Percentiles rank a stretch among this genome's conserved stretches.
Conservation (phyloP, 2,329 filamentous ascomycete species). For the Diplodia corticola region DNA sequence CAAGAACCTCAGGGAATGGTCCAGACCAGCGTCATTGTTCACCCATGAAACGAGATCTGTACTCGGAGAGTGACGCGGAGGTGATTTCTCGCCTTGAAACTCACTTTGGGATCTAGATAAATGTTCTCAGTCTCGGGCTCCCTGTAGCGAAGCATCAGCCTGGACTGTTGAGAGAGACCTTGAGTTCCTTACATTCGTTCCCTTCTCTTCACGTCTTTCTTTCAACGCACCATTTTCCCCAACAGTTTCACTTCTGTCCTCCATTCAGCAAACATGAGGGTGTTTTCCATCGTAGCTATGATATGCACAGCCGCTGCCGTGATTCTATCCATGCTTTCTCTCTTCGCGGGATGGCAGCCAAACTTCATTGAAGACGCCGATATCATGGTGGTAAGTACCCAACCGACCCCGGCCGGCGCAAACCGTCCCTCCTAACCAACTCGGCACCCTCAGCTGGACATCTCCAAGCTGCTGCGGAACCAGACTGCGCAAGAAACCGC, state of each 20-base stretch:
- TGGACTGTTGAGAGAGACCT: neutral
- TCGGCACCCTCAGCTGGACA: constrained; percentile 47
- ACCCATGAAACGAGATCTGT: neutral
- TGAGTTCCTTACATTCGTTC: neutral
- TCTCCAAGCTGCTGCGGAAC: constrained; percentile 49
- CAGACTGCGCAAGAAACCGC: constrained; percentile 27
- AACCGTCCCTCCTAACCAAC: neutral
- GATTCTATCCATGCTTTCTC: constrained; percentile 60
- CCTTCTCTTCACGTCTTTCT: neutral
- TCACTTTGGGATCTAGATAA: neutral
- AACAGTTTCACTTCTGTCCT: neutral
- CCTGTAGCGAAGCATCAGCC: neutral
- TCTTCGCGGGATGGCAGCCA: constrained; percentile 61
- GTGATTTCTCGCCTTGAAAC: neutral
- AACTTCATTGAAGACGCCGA: constrained; percentile 58
- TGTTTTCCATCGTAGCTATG: constrained; percentile 52
- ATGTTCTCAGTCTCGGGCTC: neutral
- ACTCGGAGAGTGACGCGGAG: neutral
- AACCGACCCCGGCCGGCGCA: neutral
- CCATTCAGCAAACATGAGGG: constrained; percentile 47
- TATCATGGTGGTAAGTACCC: constrained; percentile 53
- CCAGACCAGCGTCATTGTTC: neutral
- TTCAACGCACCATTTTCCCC: neutral
- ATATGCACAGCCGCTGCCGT: constrained; percentile 55
- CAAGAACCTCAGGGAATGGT: neutral